Base-by-base conservation (phyloP, 1,139 yeast species). In the Hemisphaericaspora subhashii region DNA sequence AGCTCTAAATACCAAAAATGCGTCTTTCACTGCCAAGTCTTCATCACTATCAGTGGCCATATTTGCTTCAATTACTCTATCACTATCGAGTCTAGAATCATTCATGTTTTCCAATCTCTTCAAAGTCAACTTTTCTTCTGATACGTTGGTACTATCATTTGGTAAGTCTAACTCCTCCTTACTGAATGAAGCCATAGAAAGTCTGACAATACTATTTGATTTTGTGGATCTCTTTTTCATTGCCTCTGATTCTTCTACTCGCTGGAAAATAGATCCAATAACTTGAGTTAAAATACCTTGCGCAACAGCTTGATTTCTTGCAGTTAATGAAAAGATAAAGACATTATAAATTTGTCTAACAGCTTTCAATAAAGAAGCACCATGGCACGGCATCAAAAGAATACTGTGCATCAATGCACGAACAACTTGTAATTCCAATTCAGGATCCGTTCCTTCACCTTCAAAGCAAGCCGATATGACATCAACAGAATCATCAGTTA, bases 221-320 rank as follows among this genome's bases (percentile, higher is more conserved):
- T 53, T 50, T 20, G 48, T 50, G 2, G 42, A 39, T 25, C 41
- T 49, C 27, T 22, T 31, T 35, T 50, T 53, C 40, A 51, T 46
- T 15, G 51, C 43, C 5, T 50, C 41, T 4, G 62, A 52, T 31
- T 63, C 68, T 41, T 65, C 68, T 28, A 89, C 86, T 48, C 95
- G 75, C 47, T 84, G 94, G 62, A 88, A 92, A 12, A 90, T 83
- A 4, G 88, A 82, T 42, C 84, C 82, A 23, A 92, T 88, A 53
- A 90, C 86, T 63, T 94, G 98, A 3, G 95, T 87, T 47, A 94
- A 72, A 8, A 94, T 84, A 2, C 96, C 98, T 64, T 94, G 98
- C 0, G 98, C 98, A 43, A 90, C 83, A 1, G 92, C 86, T 62
- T 92, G 98, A 56, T 89, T 92, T 18, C 87, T 70, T 3, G 92